Percentiles rank a stretch among this genome's conserved stretches.
Conservation (phyloP, 352 stramenopile species). For the Globisporangium recalcitrans region DNA sequence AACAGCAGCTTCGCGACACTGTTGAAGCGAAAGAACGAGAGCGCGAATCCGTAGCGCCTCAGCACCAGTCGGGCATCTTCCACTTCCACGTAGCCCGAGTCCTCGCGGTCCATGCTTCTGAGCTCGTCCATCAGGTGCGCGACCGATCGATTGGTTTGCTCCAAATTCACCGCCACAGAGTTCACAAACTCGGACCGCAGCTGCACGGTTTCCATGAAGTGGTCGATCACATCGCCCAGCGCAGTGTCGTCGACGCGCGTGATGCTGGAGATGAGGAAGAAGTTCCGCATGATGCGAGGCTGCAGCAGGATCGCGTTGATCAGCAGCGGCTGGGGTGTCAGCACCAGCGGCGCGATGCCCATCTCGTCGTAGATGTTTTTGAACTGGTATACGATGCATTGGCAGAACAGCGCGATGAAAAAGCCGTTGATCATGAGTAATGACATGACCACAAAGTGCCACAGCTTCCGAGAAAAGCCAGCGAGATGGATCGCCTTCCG, state of each 20-base stretch:
- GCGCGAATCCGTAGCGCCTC: constrained; percentile 1
- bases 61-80: constrained; percentile 13
- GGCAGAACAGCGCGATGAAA: constrained; percentile 14
- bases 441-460: constrained; percentile 11
- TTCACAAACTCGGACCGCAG: constrained; percentile 15
- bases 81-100: constrained; percentile 9
- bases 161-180: constrained; percentile 2
- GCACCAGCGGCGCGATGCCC: background rate
- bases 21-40: constrained; percentile 20
- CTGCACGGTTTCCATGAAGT: constrained; percentile 17
- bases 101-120: background rate
- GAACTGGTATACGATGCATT: constrained; percentile 13
- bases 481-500: background rate
- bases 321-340: background rate
- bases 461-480: constrained; percentile 7
- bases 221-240: constrained; percentile 16
- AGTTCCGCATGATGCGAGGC: constrained; percentile 13
- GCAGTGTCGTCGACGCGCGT: constrained; percentile 11
- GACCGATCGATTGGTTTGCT: background rate
- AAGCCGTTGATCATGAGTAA: constrained; percentile 15
- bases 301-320: constrained; percentile 17
- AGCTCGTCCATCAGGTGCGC: constrained; percentile 6
- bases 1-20: constrained; percentile 16
- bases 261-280: constrained; percentile 16
- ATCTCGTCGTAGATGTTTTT: constrained; percentile 6